Percentiles rank a stretch among this genome's conserved stretches.
These are phyloP conservation scores for Silene uniflora DNA, from an alignment of 148 eudicot species.

Conservation along the genomic window DNA sequence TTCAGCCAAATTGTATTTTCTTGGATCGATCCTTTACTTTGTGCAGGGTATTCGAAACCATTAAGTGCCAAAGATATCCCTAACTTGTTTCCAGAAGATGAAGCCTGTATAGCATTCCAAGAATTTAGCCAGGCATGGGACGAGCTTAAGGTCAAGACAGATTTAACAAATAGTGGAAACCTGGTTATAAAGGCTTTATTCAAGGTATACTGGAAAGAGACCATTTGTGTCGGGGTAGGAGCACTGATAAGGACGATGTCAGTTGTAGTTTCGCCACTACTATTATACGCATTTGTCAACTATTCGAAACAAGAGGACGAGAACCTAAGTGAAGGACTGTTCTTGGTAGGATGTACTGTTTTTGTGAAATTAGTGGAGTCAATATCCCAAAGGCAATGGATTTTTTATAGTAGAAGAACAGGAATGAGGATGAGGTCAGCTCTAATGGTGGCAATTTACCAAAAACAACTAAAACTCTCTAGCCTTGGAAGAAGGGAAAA, in stretches of 20 bases:
- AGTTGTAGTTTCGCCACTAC: slow-evolving; percentile 20
- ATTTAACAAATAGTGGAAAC: neutral
- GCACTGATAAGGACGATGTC: slow-evolving; percentile 19
- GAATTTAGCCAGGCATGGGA: slow-evolving; percentile 20
- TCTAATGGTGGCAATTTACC: slow-evolving; percentile 47
- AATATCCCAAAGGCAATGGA: slow-evolving; percentile 25
- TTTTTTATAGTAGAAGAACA: slow-evolving; percentile 17
- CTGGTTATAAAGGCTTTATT: slow-evolving; percentile 16
- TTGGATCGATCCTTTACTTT: slow-evolving; percentile 24
- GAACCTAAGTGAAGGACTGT: slow-evolving; percentile 8
- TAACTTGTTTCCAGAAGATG: slow-evolving; percentile 17
- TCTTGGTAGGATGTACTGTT: slow-evolving; percentile 18
- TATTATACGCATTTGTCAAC: slow-evolving; percentile 19
- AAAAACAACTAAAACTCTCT: slow-evolving; percentile 51
- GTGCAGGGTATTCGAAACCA: slow-evolving; percentile 15
- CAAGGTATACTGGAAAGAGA: slow-evolving; percentile 23
- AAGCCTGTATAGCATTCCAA: slow-evolving; percentile 15
- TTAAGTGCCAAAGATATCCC: slow-evolving; percentile 21
- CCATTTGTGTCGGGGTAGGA: slow-evolving; percentile 12
- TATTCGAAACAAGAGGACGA: slow-evolving; percentile 14
- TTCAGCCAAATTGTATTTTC: slow-evolving; percentile 14
- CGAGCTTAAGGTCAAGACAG: neutral
- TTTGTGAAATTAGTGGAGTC: slow-evolving; percentile 20
- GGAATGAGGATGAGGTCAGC: slow-evolving; percentile 43
- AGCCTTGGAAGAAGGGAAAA: slow-evolving; percentile 34